Base-by-base conservation (phyloP, 2,329 filamentous ascomycete species). In the Aureobasidium sp. region DNA sequence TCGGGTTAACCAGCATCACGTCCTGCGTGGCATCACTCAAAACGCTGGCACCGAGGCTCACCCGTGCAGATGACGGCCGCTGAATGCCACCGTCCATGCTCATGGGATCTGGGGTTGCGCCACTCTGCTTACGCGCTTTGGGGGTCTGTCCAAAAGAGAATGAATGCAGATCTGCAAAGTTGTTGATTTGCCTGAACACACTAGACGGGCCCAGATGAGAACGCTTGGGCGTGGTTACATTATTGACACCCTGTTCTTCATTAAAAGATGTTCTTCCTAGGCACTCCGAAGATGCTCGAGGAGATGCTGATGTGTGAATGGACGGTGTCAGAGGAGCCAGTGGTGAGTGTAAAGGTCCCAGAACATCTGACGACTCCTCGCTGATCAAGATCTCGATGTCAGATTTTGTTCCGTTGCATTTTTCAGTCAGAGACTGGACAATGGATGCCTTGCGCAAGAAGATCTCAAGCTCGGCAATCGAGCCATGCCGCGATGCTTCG, bases 1-100 rank as follows among this genome's bases (percentile, higher is more conserved):
- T 33, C 11, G 60, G 50, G n/a, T 62, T 62, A 42, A 62, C 27
- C 11, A 62, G 52, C 39, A 62, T 50, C 15, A 62, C 40, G 9
- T 62, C 50, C 19, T 42, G 19, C n/a, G 31, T n/a, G 7, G 7
- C n/a, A 14, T 42, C 57, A 12, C n/a, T 15, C 1, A 42, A 8
- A 17, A 35, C 14, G 24, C 33, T 60, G 24, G 33, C 42, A 4
- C 22, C 29, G 19, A 49, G 12, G 24, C 57, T 50, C 6, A 50
- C 7, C 2, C 37, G 57, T 15, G 57, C 57, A 6, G 45, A 60
- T 12, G 57, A 33, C 2, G 57, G 57, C 31, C 57, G 35, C 7
- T 50, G 35, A 5, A 49, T 40, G n/a, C 35, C 29, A 12, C 39
- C n/a, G 1, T 57, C 53, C 14, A n/a, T 17, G 12, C 39, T 57